Percentiles rank a stretch among this genome's conserved stretches.
Conservation (phyloP, 139 green algal species). For the Coccomyxa sp. region DNA sequence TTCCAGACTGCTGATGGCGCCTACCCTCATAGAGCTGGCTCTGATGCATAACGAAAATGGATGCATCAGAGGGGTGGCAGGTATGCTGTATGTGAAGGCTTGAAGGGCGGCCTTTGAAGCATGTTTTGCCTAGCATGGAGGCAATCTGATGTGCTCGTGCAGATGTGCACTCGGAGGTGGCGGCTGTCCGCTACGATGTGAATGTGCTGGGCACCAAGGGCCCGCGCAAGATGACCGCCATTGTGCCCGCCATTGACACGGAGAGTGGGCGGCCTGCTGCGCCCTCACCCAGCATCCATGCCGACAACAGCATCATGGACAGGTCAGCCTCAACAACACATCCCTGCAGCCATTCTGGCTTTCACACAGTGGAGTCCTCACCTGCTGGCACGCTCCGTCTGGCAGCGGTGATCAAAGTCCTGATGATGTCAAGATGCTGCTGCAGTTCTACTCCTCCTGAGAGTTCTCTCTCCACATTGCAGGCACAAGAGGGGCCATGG, state of each 20-base stretch:
- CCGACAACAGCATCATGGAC: conserved; percentile 12
- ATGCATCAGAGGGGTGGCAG: no score
- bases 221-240: conserved; percentile 83
- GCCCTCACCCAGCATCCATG: background rate
- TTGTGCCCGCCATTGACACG: conserved; percentile 54
- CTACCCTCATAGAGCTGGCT: background rate
- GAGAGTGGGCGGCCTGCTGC: conserved; percentile 8
- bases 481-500: conserved; percentile 24
- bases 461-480: background rate
- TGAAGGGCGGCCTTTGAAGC: background rate
- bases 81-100: no score
- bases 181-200: conserved; percentile 74
- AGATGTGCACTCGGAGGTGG: conserved; percentile 53
- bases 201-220: conserved; percentile 93
- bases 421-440: background rate
- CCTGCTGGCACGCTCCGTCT: no score
- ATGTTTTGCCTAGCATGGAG: background rate
- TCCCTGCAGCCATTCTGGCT: no score
- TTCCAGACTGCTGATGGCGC: background rate
- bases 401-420: no score
- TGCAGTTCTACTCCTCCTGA: no score
- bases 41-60: background rate
- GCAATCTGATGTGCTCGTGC: background rate
- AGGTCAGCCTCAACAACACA: no score
- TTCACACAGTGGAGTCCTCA: no score